These are phyloP conservation scores for Volvox africanus DNA, from an alignment of 139 green algal species.

Conservation along the genomic window DNA sequence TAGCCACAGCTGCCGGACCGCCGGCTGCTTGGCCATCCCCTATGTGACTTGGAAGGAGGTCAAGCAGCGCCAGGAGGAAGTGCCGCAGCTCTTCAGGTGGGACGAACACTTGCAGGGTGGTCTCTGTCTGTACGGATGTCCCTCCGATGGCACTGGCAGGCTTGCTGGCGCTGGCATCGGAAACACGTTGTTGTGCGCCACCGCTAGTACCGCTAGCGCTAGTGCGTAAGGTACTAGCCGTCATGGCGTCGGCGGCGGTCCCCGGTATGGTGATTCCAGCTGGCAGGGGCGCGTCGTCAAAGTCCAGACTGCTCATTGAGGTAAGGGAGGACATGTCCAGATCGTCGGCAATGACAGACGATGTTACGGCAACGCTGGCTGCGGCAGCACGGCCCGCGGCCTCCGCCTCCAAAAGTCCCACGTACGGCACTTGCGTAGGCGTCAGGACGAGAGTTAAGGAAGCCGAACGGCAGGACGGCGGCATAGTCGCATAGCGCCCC, in stretches of 20 bases:
- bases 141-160: not conserved
- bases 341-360: not conserved
- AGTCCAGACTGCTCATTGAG: conserved; percentile 33
- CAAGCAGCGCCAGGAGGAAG: conserved; percentile 8
- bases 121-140: not conserved
- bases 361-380: not conserved
- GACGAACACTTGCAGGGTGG: not conserved
- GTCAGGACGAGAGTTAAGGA: not conserved
- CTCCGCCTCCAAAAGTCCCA: not conserved
- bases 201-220: not conserved
- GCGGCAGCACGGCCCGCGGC: not conserved
- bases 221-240: not conserved
- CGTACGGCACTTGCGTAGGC: conserved; percentile 1
- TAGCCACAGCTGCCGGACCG: not conserved
- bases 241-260: not conserved
- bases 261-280: not conserved
- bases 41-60: conserved; percentile 1
- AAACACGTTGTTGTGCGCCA: not conserved
- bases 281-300: conserved; percentile 27
- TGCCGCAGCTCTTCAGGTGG: conserved; percentile 10
- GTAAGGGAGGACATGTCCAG: conserved; percentile 22
- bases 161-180: not conserved
- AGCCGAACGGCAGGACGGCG: not conserved
- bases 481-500: conserved; percentile 4
- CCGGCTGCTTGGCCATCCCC: not conserved